phyloP scores from a whole-genome alignment of 2,329 filamentous ascomycete species.

The Biscogniauxia sp. region DNA sequence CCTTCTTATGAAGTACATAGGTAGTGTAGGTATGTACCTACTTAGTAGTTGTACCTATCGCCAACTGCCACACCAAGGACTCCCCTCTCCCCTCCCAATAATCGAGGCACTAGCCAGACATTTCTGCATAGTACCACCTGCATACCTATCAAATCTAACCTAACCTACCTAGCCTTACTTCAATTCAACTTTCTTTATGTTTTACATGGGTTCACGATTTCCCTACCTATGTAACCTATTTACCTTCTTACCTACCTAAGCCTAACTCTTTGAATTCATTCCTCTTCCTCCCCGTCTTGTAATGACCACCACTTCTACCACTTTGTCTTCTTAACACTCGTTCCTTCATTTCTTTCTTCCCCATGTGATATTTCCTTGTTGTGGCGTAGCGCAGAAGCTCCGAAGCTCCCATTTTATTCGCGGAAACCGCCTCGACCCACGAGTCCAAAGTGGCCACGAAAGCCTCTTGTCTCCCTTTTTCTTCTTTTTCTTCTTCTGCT shows the following conservation, averaged over 20 bases:
- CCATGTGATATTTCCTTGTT: conserved; percentile 2
- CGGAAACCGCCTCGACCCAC: conserved; percentile 10
- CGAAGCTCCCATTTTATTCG: conserved; percentile 13
- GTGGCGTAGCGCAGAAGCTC: conserved; percentile 14
- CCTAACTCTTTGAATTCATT: conserved; percentile 19
- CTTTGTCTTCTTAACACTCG: conserved; percentile 37
- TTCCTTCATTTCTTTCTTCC: conserved; percentile 26
- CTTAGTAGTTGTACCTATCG: too few species aligned
- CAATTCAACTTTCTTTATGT: conserved; percentile 10
- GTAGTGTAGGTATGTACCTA: too few species aligned
- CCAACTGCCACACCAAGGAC: too few species aligned
- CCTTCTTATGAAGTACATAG: too few species aligned
- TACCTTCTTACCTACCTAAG: too few species aligned
- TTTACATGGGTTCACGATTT: conserved; percentile 24
- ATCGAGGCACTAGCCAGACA: neutral
- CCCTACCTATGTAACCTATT: neutral
- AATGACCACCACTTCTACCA: conserved; percentile 30
- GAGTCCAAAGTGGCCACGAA: conserved; percentile 26
- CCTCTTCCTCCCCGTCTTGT: conserved; percentile 31
- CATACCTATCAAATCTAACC: too few species aligned
- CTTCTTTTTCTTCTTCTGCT: neutral
- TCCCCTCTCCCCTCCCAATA: too few species aligned
- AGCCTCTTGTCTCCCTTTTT: conserved; percentile 15
- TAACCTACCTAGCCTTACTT: too few species aligned
- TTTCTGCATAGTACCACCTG: too few species aligned